Evolutionary conservation across 148 eudicot species (phyloP).

Genomic region (Rhododendron ovatum): DNA sequence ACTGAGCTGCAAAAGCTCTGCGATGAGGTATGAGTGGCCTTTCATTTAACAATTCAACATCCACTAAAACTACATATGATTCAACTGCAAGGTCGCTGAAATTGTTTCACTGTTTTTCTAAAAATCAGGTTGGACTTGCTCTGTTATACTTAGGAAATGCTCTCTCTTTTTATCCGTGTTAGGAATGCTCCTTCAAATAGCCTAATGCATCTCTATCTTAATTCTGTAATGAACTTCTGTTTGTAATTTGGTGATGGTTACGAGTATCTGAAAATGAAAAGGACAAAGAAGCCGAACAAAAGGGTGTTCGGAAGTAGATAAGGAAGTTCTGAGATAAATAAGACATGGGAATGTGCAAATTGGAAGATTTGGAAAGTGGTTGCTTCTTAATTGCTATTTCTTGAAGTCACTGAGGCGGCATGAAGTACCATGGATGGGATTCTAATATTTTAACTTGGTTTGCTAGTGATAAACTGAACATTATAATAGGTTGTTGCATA

Average conservation of each 20-base stretch:
- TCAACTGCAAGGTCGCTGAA: not conserved
- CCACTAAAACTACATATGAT: not conserved
- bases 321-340: not conserved
- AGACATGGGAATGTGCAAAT: not conserved
- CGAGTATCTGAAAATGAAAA: too few relatives aligned
- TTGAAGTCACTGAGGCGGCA: not conserved
- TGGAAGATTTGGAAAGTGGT: not conserved
- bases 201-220: not conserved
- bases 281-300: not conserved
- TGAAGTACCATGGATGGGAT: not conserved
- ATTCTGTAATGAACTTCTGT: not conserved
- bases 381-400: not conserved
- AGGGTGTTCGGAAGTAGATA: not conserved
- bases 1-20: conserved; percentile 96
- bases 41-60: not conserved
- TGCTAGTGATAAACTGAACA: not conserved
- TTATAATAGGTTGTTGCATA: not conserved
- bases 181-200: not conserved
- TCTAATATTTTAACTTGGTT: not conserved
- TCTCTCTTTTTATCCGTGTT: not conserved
- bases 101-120: not conserved
- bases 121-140: not conserved
- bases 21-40: conserved; percentile 59
- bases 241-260: not conserved
- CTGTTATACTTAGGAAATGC: not conserved